Conservation (phyloP, 2,329 filamentous ascomycete species). For the Cercospora sp. region DNA sequence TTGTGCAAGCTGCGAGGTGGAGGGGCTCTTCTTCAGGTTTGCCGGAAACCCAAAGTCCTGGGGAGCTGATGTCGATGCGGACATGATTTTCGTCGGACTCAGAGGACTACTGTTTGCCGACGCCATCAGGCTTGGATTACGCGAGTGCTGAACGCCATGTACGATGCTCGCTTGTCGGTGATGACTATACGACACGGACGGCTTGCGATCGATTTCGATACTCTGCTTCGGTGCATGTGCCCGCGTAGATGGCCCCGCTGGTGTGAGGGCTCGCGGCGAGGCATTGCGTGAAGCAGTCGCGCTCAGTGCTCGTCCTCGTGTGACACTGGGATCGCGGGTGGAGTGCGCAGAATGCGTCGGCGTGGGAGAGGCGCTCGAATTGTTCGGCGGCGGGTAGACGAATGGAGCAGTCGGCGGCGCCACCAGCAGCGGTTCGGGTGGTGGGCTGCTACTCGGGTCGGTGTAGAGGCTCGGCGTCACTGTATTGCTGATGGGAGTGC, state of each 20-base stretch:
- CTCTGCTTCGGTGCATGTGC: constrained; percentile 37
- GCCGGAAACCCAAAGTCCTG: constrained; percentile 21
- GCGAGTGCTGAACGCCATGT: constrained; percentile 87
- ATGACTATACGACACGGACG: constrained; percentile 70
- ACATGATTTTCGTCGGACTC: constrained; percentile 79
- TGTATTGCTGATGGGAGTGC: constrained; percentile 22
- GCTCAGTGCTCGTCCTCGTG: constrained; percentile 49
- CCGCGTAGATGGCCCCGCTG: constrained; percentile 42
- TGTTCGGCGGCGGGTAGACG: constrained; percentile 17
- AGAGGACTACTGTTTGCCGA: constrained; percentile 75
- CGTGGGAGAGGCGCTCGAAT: constrained; percentile 5
- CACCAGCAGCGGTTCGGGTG: constrained; percentile 37
- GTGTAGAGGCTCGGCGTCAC: constrained; percentile 22
- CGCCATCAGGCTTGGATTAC: constrained; percentile 85
- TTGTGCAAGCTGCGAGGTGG: constrained; percentile 35
- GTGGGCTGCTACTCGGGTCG: constrained; percentile 34
- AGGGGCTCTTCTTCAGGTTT: constrained; percentile 38
- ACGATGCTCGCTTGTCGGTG: constrained; percentile 97
- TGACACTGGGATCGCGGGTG: constrained; percentile 47
- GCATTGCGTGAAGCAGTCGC: constrained; percentile 43
- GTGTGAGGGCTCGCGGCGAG: constrained; percentile 48
- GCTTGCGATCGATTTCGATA: constrained; percentile 49
- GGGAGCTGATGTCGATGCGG: constrained; percentile 36
- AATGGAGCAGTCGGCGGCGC: constrained; percentile 33
- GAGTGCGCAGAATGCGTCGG: constrained; percentile 1